Conservation (phyloP, 1,139 yeast species). For the Taphrina betulina region DNA sequence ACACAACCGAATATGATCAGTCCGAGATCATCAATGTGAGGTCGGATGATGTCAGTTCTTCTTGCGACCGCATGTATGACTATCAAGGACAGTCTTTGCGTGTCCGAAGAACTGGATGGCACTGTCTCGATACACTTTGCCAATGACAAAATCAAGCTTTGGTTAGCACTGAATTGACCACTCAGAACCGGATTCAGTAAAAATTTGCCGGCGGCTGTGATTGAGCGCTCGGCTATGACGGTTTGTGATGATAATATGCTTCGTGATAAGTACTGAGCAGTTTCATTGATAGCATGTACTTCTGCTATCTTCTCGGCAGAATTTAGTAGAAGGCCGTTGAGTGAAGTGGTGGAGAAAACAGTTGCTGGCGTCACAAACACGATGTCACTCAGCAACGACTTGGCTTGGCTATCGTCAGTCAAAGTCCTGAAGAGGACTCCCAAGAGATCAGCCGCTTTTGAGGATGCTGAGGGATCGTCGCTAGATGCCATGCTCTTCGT, state of each 20-base stretch:
- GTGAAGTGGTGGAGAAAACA: neutral
- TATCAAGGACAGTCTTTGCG: conserved; percentile 76
- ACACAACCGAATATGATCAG: conserved; percentile 80
- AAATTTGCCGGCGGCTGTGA: conserved; percentile 80
- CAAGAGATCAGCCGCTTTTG: conserved; percentile 25
- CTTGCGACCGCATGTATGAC: conserved; percentile 74
- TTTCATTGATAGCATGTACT: conserved; percentile 39
- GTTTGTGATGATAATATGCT: conserved; percentile 44
- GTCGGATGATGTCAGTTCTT: conserved; percentile 54
- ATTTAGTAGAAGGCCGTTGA: conserved; percentile 16
- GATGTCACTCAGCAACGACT: conserved; percentile 7
- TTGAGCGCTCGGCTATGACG: conserved; percentile 75
- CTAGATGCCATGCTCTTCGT: conserved; percentile 65
- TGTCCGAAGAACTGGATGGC: conserved; percentile 64
- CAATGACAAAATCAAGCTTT: conserved; percentile 52
- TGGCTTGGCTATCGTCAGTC: conserved; percentile 7
- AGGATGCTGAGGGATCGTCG: neutral
- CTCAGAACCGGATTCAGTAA: conserved; percentile 43
- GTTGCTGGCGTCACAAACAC: conserved; percentile 22
- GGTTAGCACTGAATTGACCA: conserved; percentile 39
- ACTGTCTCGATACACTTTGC: conserved; percentile 56
- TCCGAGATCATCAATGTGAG: conserved; percentile 58
- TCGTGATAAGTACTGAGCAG: conserved; percentile 52
- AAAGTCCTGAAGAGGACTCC: conserved; percentile 24
- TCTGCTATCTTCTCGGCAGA: conserved; percentile 18